Conservation (phyloP, 2,329 filamentous ascomycete species). For the Drechmeria coniospora region DNA sequence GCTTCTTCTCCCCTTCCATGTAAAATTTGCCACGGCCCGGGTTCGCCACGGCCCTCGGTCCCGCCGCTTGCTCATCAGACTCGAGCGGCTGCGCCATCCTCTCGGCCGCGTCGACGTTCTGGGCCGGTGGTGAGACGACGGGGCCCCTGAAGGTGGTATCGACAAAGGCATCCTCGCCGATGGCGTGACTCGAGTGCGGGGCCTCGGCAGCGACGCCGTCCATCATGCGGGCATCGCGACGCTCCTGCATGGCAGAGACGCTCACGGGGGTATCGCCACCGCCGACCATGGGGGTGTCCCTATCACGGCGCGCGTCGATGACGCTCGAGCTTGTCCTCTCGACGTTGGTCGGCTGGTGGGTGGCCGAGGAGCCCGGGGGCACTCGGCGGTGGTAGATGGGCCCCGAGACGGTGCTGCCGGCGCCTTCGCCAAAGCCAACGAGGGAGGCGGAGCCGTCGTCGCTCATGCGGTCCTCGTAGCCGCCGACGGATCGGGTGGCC, state of each 20-base stretch:
- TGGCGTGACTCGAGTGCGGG: slow-evolving; percentile 27
- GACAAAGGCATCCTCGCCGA: slow-evolving; percentile 39
- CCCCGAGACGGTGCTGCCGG: slow-evolving; percentile 69
- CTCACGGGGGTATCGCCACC: slow-evolving; percentile 27
- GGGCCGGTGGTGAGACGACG: slow-evolving; percentile 23
- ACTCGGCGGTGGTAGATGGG: slow-evolving; percentile 49
- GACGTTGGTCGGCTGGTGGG: slow-evolving; percentile 24
- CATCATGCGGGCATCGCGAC: slow-evolving; percentile 47
- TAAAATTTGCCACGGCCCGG: slow-evolving; percentile 38
- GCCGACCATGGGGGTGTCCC: slow-evolving; percentile 15
- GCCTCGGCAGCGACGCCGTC: slow-evolving; percentile 50
- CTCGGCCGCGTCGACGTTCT: slow-evolving; percentile 41
- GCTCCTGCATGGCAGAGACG: slow-evolving; percentile 32
- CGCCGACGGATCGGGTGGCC: slow-evolving; percentile 30
- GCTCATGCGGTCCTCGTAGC: slow-evolving; percentile 58
- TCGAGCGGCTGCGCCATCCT: slow-evolving; percentile 45
- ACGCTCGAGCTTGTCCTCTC: slow-evolving; percentile 37
- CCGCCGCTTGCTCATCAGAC: slow-evolving; percentile 27
- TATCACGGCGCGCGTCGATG: slow-evolving; percentile 27
- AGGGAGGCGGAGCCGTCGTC: slow-evolving; percentile 73
- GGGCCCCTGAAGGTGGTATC: slow-evolving; percentile 50
- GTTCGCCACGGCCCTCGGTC: slow-evolving; percentile 23
- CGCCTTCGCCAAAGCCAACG: slow-evolving; percentile 86
- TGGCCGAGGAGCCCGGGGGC: slow-evolving; percentile 23
- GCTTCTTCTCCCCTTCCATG: slow-evolving; percentile 35